phyloP scores from a whole-genome alignment of 305 asterid species.

The Striga hermonthica region DNA sequence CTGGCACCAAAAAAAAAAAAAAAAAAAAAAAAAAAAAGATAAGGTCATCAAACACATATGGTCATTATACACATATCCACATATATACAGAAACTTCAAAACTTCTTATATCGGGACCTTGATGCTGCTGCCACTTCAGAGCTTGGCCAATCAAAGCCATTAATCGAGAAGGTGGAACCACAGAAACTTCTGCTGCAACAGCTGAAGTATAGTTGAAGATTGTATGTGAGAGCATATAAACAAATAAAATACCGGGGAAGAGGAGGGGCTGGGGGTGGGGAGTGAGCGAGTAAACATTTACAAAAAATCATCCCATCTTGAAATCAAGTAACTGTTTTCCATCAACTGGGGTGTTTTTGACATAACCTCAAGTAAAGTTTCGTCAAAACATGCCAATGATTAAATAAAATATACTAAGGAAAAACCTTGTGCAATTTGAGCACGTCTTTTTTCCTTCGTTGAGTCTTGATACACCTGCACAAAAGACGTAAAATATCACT shows the following conservation, averaged over 20 bases:
- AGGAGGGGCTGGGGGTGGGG: not conserved
- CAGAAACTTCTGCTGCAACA: conserved; percentile 88
- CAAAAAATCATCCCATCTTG: conserved; percentile 23
- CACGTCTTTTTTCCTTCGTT: conserved; percentile 81
- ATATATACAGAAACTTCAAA: conserved; percentile 13
- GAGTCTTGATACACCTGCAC: conserved; percentile 88
- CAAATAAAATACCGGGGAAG: not conserved
- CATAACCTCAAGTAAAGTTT: conserved; percentile 14
- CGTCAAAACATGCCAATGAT: conserved; percentile 10
- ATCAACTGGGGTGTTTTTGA: conserved; percentile 6
- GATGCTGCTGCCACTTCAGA: conserved; percentile 99
- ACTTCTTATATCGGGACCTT: conserved; percentile 52
- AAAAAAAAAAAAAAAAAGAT: not conserved
- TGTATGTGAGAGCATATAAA: conserved; percentile 29
- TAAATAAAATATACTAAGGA: conserved; percentile 9
- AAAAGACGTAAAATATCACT: conserved; percentile 24
- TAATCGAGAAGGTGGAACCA: conserved; percentile 95
- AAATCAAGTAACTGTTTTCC: conserved; percentile 10
- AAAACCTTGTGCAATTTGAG: conserved; percentile 84
- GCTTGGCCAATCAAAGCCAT: conserved; percentile 99
- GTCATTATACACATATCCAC: conserved; percentile 2
- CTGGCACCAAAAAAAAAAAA: conserved; percentile 35
- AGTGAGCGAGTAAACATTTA: conserved; percentile 2
- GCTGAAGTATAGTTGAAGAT: conserved; percentile 51
- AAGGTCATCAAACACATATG: conserved; percentile 13